A percentile compares a stretch with the other conserved stretches of the same genome.
phyloP scores from a whole-genome alignment of 2,329 filamentous ascomycete species.

The Pseudogymnoascus sp. region DNA sequence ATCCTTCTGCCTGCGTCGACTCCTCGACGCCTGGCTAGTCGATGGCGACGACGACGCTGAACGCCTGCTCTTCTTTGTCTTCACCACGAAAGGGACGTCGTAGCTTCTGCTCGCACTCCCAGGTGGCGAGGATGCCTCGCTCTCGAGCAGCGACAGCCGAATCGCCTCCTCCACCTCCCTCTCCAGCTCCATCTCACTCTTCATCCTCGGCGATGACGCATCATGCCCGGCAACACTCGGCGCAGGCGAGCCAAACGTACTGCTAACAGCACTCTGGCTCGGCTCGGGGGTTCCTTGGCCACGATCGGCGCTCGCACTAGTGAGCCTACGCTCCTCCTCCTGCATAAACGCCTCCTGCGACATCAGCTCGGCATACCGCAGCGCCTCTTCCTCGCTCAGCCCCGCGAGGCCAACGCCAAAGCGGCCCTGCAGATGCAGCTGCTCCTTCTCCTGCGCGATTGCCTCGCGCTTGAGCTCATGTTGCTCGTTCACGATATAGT shows the following conservation, averaged over 20 bases:
- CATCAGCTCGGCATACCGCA: conserved; percentile 59
- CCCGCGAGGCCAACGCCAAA: conserved; percentile 76
- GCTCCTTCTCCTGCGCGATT: conserved; percentile 57
- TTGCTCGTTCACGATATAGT: conserved; percentile 81
- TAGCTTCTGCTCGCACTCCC: conserved; percentile 37
- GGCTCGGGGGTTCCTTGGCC: conserved; percentile 27
- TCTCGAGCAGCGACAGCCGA: conserved; percentile 52
- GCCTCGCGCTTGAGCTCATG: conserved; percentile 71
- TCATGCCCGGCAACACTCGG: conserved; percentile 40
- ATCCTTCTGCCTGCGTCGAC: conserved; percentile 12
- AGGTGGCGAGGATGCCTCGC: conserved; percentile 40
- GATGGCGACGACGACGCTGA: conserved; percentile 30
- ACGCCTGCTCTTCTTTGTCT: conserved; percentile 36
- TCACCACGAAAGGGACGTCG: conserved; percentile 45
- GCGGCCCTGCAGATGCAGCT: conserved; percentile 62
- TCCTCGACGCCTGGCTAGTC: conserved; percentile 27
- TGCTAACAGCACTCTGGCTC: conserved; percentile 30
- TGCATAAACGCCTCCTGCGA: conserved; percentile 52
- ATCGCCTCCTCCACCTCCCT: conserved; percentile 59
- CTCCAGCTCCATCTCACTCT: conserved; percentile 42
- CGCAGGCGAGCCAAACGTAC: conserved; percentile 48
- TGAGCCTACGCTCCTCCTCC: conserved; percentile 50
- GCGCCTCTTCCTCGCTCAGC: conserved; percentile 57
- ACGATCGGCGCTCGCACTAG: conserved; percentile 43
- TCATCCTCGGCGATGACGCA: conserved; percentile 18